Evolutionary conservation across 2,329 filamentous ascomycete species (phyloP), one percentile per base, ranked within the genome.

Genomic region (Fusarium sp.): DNA sequence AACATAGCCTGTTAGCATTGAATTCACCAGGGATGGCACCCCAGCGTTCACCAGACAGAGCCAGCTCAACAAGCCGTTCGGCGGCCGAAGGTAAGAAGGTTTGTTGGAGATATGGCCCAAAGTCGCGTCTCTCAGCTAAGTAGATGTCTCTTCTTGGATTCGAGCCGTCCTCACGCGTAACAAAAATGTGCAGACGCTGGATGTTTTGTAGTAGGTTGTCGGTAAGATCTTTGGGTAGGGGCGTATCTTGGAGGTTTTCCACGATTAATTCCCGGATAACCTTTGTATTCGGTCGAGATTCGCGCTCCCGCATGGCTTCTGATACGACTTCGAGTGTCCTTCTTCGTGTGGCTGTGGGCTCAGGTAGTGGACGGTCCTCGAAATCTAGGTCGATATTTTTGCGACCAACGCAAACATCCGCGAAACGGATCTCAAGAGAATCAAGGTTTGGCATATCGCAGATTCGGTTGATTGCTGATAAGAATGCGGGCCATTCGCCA

Each of bases 1-100:
- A 75, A 1, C 33, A 15, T 1, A 77, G 58, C 5, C 65, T 66
- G 1, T 44, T 24, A 5, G 59, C 63, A 12, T 75, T 65, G 20
- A 77, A 76, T 20, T 65, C 63, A 1, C 37, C 66, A 0, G 76
- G 71, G 0, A 68, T 44, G 7, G 65, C 46, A 2, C 70, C 75
- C 75, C 72, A 77, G 5, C 6, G 10, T 9, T 38, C 18, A 1
- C 33, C 70, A 10, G 54, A 58, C 0, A 77, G 24, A 3, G 71
- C 69, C 24, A 77, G 39, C 2, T 66, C 63, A 1, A 68, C 69
- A 7, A 77, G 67, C 6, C 62, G 64, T 6, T 66, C 49, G 4
- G 70, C 49, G 1, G 75, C 29, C 1, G 49, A 52, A 2, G 66
- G 57, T 2, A 77, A 42, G 0, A 75, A 38, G 0, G 52, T 47